Base-by-base conservation (phyloP, 352 stramenopile genomes). In the Phytopythium litorale region DNA sequence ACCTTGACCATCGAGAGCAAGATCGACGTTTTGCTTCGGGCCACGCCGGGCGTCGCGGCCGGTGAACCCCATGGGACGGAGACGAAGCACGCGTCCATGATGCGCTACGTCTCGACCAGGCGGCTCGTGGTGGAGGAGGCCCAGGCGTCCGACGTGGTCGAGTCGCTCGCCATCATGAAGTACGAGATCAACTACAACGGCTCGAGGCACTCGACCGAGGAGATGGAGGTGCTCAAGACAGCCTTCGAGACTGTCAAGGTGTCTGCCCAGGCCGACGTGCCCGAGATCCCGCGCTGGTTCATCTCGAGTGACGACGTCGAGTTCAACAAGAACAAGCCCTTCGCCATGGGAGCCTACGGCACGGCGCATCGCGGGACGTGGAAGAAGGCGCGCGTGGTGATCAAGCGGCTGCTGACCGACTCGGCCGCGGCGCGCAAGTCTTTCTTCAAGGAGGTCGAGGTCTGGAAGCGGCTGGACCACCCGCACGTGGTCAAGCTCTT, bases 401-500 rank as follows among this genome's bases (percentile, higher is more conserved):
- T 84, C 62, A 84, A 81, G 67, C 58, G 56, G 15, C 58, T 70
- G 50, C 58, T 64, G 2, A 35, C 51, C 12, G 45, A 55, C 13
- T 32, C 19, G 21, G 56, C 21, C 25, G 25, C 15, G 21, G 38
- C 55, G 11, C 35, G 35, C 19, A 37, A 50, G 57, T 21, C 30
- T 19, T 76, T 76, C 33, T 43, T 70, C 30, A 64, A 63, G n/a
- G 71, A 83, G 50, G 54, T 72, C n/a, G 53, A 66, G 37, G 55
- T 76, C 53, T 83, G 75, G 72, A 60, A 61, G 16, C 4, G n/a
- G 18, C 58, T 83, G 4, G 38, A 68, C 1, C 64, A 80, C 48
- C 67, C 57, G 32, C 57, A 62, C 32, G 37, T 62, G 2, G 21
- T 83, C 6, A 61, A 73, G 35, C 56, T 87, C 35, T 81, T 75